Base-by-base conservation (phyloP, 2,329 filamentous ascomycete species). In the Pyricularia pennisetigena region DNA sequence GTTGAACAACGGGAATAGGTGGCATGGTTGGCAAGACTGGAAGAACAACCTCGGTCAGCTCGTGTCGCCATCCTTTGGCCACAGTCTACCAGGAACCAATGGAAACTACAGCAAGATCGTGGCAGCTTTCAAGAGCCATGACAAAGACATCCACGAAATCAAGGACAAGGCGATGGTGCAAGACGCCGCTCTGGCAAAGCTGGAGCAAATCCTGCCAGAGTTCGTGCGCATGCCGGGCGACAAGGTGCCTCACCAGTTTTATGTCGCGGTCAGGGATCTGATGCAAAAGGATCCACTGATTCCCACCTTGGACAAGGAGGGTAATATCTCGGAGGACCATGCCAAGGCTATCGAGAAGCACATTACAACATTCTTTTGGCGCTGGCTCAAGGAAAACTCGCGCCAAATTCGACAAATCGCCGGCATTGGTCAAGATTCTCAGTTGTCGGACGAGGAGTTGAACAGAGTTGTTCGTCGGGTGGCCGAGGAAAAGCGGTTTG, bases 191-290 rank as follows among this genome's bases (percentile, higher is more conserved):
- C 72, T 83, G 5, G 72, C 80, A 16, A 79, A 80, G 41, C 73
- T 90, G 2, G 74, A 83, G 64, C 72, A 77, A 0, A 76, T 84
- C 4, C 76, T 92, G 3, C 89, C 90, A 0, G 80, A 83, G 14
- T 72, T 83, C 10, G 78, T 92, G 4, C 83, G 85, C 69, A 82
- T 90, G 16, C 80, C 82, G 8, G 79, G 83, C 68, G 76, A 79
- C 32, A 77, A 84, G 26, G 83, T 92, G 20, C 78, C 84, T 0
- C 80, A 85, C 28, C 82, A 87, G 2, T 90, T 93, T 69, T 93
- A 87, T 85, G 80, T 86, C 68, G 89, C 88, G 0, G 75, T 93
- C 9, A 80, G 82, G 28, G 82, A 84, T 67, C 80, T 83, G 68
- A 83, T 90, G 65, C 78, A 78, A 24, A 75, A 78, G 1, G 84